Evolutionary conservation across 139 green algal genomes (phyloP).

Genomic region (Yamagishiella unicocca): DNA sequence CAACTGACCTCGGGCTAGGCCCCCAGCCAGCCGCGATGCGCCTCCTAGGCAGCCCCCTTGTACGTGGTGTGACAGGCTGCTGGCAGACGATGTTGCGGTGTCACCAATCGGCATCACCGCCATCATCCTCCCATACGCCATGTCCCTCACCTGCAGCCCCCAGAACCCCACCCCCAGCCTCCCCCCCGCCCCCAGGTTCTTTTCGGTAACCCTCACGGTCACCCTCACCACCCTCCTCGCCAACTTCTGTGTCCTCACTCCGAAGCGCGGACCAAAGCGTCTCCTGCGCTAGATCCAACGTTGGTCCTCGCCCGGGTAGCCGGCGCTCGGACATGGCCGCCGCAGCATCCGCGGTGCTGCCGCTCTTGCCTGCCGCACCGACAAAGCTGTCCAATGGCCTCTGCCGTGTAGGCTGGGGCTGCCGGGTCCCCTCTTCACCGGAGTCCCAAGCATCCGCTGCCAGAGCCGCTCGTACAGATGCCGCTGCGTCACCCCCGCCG

Average conservation of each 20-base stretch:
- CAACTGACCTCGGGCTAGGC: too few relatives aligned
- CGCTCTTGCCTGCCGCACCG: neutral
- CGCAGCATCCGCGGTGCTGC: neutral
- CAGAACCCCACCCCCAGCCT: neutral
- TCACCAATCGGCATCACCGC: neutral
- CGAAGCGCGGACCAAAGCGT: neutral
- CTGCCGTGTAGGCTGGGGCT: neutral
- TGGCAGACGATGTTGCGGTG: too few relatives aligned
- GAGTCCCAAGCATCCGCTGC: constrained; percentile 13
- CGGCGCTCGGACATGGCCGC: neutral
- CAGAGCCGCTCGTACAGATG: neutral
- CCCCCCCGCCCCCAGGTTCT: neutral
- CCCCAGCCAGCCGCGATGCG: too few relatives aligned
- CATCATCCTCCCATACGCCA: neutral
- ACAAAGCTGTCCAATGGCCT: neutral
- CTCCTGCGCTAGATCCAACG: neutral
- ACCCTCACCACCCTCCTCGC: neutral
- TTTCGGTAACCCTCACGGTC: neutral
- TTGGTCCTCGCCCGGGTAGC: neutral
- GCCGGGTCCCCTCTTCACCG: neutral
- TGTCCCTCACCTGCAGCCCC: neutral
- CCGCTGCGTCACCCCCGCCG: neutral
- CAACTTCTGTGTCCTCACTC: neutral
- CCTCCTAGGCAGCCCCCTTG: too few relatives aligned
- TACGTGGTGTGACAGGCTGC: too few relatives aligned